Evolutionary conservation across 192 early-diverging fungal genomes (phyloP).

Genomic region (Backusella tuberculispora): DNA sequence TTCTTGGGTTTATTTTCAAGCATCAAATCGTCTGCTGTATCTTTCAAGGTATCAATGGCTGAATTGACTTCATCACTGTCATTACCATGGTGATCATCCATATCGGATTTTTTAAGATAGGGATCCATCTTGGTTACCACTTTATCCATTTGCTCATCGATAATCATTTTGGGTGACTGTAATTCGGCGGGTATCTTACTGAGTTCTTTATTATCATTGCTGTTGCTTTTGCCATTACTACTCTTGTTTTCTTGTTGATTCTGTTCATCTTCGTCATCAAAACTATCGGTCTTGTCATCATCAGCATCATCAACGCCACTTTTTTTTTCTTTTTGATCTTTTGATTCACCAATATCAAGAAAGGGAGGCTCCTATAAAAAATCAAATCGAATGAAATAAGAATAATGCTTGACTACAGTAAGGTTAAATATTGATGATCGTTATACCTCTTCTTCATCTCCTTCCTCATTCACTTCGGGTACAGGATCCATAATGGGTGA

Average conservation of each 20-base stretch:
- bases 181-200: constrained; percentile 28
- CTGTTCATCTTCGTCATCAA: constrained; percentile 26
- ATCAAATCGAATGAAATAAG: neutral
- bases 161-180: constrained; percentile 40
- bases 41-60: neutral
- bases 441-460: constrained; percentile 19
- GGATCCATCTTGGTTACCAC: constrained; percentile 35
- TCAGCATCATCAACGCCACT: neutral
- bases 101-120: neutral
- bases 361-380: constrained; percentile 37
- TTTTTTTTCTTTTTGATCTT: constrained; percentile 16
- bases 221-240: constrained; percentile 20
- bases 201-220: constrained; percentile 24
- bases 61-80: neutral
- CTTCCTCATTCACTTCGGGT: neutral
- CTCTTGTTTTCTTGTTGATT: constrained; percentile 17
- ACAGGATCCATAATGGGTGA: constrained; percentile 81
- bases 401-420: neutral
- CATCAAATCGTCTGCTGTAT: neutral
- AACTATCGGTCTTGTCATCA: constrained; percentile 16
- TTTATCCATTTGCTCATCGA: constrained; percentile 42
- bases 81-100: neutral
- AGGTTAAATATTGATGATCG: neutral
- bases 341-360: constrained; percentile 42
- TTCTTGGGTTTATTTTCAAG: constrained; percentile 5